Evolutionary conservation across 208 protist genomes (phyloP), one percentile per base, ranked within the genome.

Genomic region (Phytomonas sp.): DNA sequence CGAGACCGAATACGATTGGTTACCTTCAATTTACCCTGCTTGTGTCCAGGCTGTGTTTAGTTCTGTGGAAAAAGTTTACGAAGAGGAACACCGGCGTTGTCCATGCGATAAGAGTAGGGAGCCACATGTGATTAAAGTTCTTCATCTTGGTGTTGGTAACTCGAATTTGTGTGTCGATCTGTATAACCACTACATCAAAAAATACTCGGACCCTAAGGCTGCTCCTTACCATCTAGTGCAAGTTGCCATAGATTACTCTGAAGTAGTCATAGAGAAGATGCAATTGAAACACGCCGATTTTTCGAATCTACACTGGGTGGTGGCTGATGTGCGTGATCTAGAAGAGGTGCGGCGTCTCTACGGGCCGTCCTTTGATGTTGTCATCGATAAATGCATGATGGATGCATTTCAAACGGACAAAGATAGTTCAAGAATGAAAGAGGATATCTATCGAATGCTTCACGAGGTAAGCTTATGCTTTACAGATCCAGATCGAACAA

Each of bases 301-400:
- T 51, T 15, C n/a, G 15, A 61, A 87, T 62, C 77, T 83, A 37
- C 72, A 86, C 67, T 95, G 87, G 85, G 72, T 71, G 28, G 85
- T 95, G 13, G 87, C 85, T 3, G 90, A 95, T 67, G 76, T 95
- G 15, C 83, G 90, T n/a, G 70, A 82, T 37, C 74, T 95, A 33
- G 51, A 78, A n/a, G 60, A 31, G 5, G 78, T 93, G 40, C 72
- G 75, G 23, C 62, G 43, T 37, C 46, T 26, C 23, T 75, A 82
- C 37, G 85, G 85, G 34, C 83, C 84, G 7, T 75, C 43, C 51
- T 93, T 95, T 73, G 90, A 95, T 59, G 69, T 85, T 17, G 76
- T 95, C 23, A 64, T 95, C 30, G 90, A 95, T 61, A 95, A 92
- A 77, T 87, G 85, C 26, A 93, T 85, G 66, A 93, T 95, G 90